phyloP scores from a whole-genome alignment of 192 early-diverging fungal genomes.

The Coemansia sp. region DNA sequence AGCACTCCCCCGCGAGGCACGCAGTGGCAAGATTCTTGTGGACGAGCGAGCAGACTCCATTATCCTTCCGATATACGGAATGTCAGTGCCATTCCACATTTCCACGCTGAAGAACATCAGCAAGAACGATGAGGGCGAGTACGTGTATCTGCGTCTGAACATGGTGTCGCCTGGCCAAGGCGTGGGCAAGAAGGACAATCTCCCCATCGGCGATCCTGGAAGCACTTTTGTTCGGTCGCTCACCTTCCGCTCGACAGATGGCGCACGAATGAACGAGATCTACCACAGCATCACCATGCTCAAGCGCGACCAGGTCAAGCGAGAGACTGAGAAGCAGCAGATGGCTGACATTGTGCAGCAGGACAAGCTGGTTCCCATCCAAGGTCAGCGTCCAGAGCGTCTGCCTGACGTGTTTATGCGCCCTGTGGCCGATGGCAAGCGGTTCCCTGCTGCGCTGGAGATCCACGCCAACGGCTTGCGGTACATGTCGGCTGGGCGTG shows the following conservation, averaged over 20 bases:
- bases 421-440: slow-evolving; percentile 88
- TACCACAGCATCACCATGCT: slow-evolving; percentile 84
- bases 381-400: slow-evolving; percentile 71
- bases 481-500: slow-evolving; percentile 78
- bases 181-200: slow-evolving; percentile 85
- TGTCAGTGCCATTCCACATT: slow-evolving; percentile 98
- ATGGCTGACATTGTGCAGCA: slow-evolving; percentile 97
- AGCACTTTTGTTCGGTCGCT: slow-evolving; percentile 92
- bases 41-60: slow-evolving; percentile 86
- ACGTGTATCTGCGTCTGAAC: slow-evolving; percentile 89
- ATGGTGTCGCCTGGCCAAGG: slow-evolving; percentile 94
- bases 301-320: slow-evolving; percentile 91
- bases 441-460: slow-evolving; percentile 93
- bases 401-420: slow-evolving; percentile 91
- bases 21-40: slow-evolving; percentile 81
- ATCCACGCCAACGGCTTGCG: slow-evolving; percentile 96
- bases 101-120: slow-evolving; percentile 92
- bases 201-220: slow-evolving; percentile 82
- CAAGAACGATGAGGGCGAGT: slow-evolving; percentile 94
- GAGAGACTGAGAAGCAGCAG: slow-evolving; percentile 92
- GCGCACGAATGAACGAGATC: slow-evolving; percentile 78
- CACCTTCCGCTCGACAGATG: slow-evolving; percentile 88
- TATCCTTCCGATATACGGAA: slow-evolving; percentile 92
- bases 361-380: slow-evolving; percentile 79
- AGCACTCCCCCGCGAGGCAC: slow-evolving; percentile 79